Conservation (phyloP, 164 flowering plant genomes). For the Macadamia integrifolia region DNA sequence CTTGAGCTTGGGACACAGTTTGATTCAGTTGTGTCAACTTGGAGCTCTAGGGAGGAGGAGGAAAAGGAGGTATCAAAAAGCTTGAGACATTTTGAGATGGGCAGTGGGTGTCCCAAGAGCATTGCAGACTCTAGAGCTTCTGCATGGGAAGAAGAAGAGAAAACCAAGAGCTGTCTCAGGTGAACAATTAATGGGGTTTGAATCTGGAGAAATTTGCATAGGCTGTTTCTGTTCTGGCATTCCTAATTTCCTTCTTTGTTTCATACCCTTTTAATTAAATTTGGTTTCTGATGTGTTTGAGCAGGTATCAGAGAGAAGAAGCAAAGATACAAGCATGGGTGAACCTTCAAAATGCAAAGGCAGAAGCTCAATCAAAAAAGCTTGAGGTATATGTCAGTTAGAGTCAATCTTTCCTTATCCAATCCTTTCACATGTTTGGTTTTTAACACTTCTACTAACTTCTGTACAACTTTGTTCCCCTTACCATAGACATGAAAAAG, state of each 20-base stretch:
- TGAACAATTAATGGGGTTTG: constrained; percentile 3
- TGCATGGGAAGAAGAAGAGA: constrained; percentile 74
- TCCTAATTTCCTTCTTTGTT: neutral
- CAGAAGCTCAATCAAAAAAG: constrained; percentile 87
- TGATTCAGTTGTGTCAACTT: constrained; percentile 51
- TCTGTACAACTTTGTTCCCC: neutral
- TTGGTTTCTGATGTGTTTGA: constrained; percentile 5
- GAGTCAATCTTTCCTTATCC: no score
- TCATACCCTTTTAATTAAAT: neutral
- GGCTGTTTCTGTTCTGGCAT: neutral
- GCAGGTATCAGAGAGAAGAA: constrained; percentile 83
- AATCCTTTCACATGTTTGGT: neutral
- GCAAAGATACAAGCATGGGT: constrained; percentile 95
- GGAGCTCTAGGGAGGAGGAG: constrained; percentile 95
- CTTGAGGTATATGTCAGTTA: constrained; percentile 45
- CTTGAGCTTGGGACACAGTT: constrained; percentile 56
- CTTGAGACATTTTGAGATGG: constrained; percentile 61
- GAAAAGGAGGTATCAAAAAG: constrained; percentile 82
- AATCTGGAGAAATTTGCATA: neutral
- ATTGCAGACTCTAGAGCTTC: constrained; percentile 43
- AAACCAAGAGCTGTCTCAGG: constrained; percentile 62
- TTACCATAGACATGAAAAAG: no score
- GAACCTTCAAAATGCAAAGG: constrained; percentile 88
- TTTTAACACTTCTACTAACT: neutral
- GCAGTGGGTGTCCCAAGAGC: constrained; percentile 26